These are phyloP conservation scores for Rugonectria rugulosa DNA, from an alignment of 2,329 filamentous ascomycete genomes.

Conservation along the genomic window DNA sequence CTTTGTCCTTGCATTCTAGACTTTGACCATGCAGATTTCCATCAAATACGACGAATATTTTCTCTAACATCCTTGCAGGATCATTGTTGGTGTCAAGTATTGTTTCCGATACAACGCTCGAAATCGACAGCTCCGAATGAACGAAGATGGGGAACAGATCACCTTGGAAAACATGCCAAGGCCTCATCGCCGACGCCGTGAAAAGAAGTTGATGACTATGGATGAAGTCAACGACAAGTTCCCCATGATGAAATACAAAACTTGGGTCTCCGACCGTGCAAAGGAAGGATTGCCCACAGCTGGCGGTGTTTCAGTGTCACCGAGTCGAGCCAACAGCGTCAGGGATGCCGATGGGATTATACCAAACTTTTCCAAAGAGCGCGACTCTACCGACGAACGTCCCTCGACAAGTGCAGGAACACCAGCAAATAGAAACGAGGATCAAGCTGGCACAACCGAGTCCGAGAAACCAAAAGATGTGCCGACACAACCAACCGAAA, in stretches of 20 bases:
- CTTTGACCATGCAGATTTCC: slow-evolving; percentile 1
- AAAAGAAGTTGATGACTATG: slow-evolving; percentile 99
- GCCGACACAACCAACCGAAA: slow-evolving; percentile 24
- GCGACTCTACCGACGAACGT: slow-evolving; percentile 54
- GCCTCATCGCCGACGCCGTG: slow-evolving; percentile 83
- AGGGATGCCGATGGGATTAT: slow-evolving; percentile 69
- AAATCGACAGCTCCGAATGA: slow-evolving; percentile 80
- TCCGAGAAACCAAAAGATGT: slow-evolving; percentile 33
- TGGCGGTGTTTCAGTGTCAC: slow-evolving; percentile 80
- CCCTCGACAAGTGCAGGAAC: slow-evolving; percentile 37
- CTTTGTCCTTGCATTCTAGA: slow-evolving; percentile 15
- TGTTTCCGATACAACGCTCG: slow-evolving; percentile 98
- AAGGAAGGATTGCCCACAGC: slow-evolving; percentile 82
- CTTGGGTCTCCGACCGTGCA: slow-evolving; percentile 85
- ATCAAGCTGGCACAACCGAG: slow-evolving; percentile 25
- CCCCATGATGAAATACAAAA: slow-evolving; percentile 95
- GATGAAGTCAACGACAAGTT: slow-evolving; percentile 99
- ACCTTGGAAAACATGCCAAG: slow-evolving; percentile 85
- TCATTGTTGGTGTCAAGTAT: slow-evolving; percentile 99
- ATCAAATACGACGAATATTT: too few relatives aligned
- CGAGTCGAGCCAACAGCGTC: slow-evolving; percentile 77
- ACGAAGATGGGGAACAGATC: slow-evolving; percentile 86
- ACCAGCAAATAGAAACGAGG: slow-evolving; percentile 27
- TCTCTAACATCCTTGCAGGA: slow-evolving; percentile 67
- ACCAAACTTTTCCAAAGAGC: slow-evolving; percentile 55